Conservation (phyloP, 1,284 basidiomycete genomes). For the Paramarasmius palmivorus region DNA sequence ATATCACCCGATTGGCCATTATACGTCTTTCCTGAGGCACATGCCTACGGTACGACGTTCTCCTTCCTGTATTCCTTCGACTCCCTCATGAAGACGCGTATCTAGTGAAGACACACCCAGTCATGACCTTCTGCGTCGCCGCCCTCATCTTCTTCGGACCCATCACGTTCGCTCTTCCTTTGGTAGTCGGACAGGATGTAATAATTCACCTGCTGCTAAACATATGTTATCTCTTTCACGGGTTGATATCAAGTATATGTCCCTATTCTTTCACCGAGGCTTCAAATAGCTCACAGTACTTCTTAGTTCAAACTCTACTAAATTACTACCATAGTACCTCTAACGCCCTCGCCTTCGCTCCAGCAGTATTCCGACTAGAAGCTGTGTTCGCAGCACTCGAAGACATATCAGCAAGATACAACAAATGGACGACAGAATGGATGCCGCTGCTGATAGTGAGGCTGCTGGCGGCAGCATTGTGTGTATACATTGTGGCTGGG, state of each 20-base stretch:
- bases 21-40: slow-evolving; percentile 19
- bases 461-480: slow-evolving; percentile 27
- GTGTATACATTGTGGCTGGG: slow-evolving; percentile 27
- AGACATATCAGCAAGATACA: slow-evolving; percentile 32
- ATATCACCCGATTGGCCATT: slow-evolving; percentile 23
- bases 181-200: slow-evolving; percentile 36
- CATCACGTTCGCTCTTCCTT: slow-evolving; percentile 36
- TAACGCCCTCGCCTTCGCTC: slow-evolving; percentile 31
- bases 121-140: slow-evolving; percentile 26
- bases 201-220: slow-evolving; percentile 31
- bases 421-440: slow-evolving; percentile 35
- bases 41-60: slow-evolving; percentile 25
- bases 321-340: slow-evolving; percentile 31
- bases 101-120: slow-evolving; percentile 10
- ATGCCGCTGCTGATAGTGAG: slow-evolving; percentile 33
- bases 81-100: not conserved
- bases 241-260: slow-evolving; percentile 19
- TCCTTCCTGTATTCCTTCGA: slow-evolving; percentile 14
- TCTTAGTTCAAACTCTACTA: not conserved
- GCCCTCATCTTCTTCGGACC: slow-evolving; percentile 42
- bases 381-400: slow-evolving; percentile 36
- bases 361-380: slow-evolving; percentile 21
- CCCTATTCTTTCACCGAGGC: not conserved
- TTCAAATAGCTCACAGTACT: not conserved
- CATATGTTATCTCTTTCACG: slow-evolving; percentile 33